Percentiles rank a stretch among this genome's conserved stretches.
phyloP scores from a whole-genome alignment of 331 rosid species.

The Pyracantha coccinea region DNA sequence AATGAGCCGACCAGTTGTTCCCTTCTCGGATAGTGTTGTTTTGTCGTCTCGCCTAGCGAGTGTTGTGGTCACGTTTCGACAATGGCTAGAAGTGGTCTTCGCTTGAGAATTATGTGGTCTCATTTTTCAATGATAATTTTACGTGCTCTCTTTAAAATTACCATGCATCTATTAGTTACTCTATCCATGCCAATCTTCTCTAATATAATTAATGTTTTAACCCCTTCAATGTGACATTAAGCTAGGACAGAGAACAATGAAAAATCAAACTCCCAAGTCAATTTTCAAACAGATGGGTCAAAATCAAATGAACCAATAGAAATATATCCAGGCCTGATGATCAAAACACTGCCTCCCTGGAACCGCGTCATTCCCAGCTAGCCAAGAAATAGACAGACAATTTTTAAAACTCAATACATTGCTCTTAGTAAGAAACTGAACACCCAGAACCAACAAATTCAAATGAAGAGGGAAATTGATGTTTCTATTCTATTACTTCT shows the following conservation, averaged over 20 bases:
- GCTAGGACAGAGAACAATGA: not conserved
- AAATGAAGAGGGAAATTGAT: not conserved
- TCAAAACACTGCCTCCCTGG: not conserved
- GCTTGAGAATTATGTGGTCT: too few relatives aligned
- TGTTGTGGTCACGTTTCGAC: too few relatives aligned
- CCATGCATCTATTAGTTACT: too few relatives aligned
- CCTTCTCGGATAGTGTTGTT: too few relatives aligned
- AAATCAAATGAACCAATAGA: not conserved
- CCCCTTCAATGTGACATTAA: too few relatives aligned
- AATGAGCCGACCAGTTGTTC: too few relatives aligned
- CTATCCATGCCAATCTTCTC: too few relatives aligned
- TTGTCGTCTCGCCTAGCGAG: too few relatives aligned
- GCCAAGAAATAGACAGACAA: not conserved
- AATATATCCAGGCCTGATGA: not conserved
- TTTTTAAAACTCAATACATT: not conserved
- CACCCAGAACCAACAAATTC: not conserved
- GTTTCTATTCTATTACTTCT: not conserved
- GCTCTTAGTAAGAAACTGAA: not conserved
- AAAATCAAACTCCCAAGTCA: not conserved
- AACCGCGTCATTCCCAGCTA: not conserved
- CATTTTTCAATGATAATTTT: too few relatives aligned
- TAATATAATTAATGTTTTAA: too few relatives aligned
- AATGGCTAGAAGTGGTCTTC: too few relatives aligned
- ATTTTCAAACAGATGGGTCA: not conserved
- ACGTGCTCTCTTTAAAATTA: too few relatives aligned